Evolutionary conservation across 441 rosid species (phyloP), one percentile per base, ranked within the genome.

Genomic region (Euphorbia celastroides): DNA sequence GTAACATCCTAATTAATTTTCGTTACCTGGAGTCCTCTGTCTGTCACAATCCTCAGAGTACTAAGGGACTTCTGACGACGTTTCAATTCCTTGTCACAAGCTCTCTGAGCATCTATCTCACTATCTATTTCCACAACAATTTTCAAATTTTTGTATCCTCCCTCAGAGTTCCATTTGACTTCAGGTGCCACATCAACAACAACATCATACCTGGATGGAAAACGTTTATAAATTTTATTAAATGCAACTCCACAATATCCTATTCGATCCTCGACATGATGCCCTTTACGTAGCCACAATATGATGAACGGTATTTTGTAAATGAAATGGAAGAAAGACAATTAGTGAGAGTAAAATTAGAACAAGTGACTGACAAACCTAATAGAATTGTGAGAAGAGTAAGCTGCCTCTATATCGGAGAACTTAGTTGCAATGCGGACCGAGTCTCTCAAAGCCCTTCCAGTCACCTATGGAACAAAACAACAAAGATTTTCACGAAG

Each of bases 121-220:
- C 79, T 86, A 64, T 90, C 98, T 78, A 93, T 71, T 73, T 90
- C 97, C 25, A 93, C 97, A 72, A 86, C 86, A 70, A 90, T 77
- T 82, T 93, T 90, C 85, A 93, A 75, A 67, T 81, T 84, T 76
- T 86, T 84, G 72, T 93, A 93, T 32, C 87, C 96, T 72, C 89
- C 59, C 73, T 86, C 97, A 51, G 92, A 83, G 66, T 68, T 75
- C 97, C 98, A 93, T 79, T 64, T 90, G 68, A 93, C 79, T 73
- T 87, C 92, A 78, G 98, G 98, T 32, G 72, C 88, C 71, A 93
- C 88, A 74, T 90, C 98, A 55, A 90, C 95, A 72, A 89, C 68
- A 65, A 88, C 83, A 67, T 93, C 98, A 72, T 85, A 93, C 60
- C 98, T 93, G 82, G 46, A 67, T 57, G 78, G 65, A 66, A 48